Evolutionary conservation across 2,329 filamentous ascomycete species (phyloP).

Genomic region (Stachybotrys chlorohalonatus): DNA sequence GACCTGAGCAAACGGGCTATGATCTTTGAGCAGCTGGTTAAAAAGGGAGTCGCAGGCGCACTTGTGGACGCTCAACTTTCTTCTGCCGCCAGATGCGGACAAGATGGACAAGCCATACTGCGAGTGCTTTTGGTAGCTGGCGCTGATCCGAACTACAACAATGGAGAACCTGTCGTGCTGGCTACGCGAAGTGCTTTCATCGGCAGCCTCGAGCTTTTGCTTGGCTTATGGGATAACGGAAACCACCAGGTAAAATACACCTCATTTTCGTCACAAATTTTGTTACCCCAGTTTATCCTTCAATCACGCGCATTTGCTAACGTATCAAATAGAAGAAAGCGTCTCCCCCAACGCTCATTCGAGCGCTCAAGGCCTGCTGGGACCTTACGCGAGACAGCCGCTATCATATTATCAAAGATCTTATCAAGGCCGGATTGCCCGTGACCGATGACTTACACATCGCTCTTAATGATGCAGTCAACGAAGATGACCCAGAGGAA

Average conservation of each 20-base stretch:
- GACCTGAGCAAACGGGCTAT: constrained; percentile 38
- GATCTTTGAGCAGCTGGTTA: constrained; percentile 42
- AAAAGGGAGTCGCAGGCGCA: constrained; percentile 39
- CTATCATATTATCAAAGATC: constrained; percentile 36
- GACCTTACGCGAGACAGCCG: constrained; percentile 38
- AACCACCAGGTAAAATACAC: constrained; percentile 24
- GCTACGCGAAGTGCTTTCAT: constrained; percentile 43
- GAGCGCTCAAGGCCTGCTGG: constrained; percentile 45
- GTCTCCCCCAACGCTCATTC: constrained; percentile 35
- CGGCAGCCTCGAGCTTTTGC: constrained; percentile 38
- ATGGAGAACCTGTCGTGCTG: constrained; percentile 46
- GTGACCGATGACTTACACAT: constrained; percentile 40
- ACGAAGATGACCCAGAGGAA: constrained; percentile 41
- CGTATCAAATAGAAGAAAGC: constrained; percentile 29
- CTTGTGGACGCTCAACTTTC: constrained; percentile 43
- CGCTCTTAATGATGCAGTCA: constrained; percentile 40
- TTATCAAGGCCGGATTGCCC: constrained; percentile 42
- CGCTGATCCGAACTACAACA: constrained; percentile 45
- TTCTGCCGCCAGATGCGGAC: constrained; percentile 41
- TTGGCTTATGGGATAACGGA: constrained; percentile 34
- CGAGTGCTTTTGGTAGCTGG: constrained; percentile 41
- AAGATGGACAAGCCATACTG: constrained; percentile 38
- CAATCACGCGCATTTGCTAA: not conserved
- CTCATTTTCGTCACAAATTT: not conserved
- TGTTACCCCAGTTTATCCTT: too few species aligned